Conservation (phyloP, 176 grass and related monocot genomes). For the Eleusine coracana region DNA sequence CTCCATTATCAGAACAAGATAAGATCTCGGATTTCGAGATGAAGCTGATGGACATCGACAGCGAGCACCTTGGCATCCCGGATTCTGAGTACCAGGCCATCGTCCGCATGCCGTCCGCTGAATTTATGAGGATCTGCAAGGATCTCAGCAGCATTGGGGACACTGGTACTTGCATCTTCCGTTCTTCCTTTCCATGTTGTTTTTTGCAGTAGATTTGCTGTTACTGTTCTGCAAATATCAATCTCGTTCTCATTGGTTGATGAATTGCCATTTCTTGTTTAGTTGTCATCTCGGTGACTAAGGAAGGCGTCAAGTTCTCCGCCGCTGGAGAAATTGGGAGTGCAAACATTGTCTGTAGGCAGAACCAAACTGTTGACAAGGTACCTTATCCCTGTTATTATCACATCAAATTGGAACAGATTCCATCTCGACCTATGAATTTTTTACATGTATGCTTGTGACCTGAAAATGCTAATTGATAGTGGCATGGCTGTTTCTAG, state of each 20-base stretch:
- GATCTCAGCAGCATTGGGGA: constrained; percentile 93
- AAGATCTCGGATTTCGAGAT: constrained; percentile 95
- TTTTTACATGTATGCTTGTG: neutral
- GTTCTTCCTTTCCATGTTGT: too few relatives aligned
- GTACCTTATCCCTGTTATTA: constrained; percentile 16
- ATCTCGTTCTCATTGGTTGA: neutral
- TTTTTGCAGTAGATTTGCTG: neutral
- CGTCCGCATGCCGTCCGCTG: constrained; percentile 77
- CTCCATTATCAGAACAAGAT: constrained; percentile 69
- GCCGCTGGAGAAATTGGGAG: constrained; percentile 93
- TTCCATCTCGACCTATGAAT: too few relatives aligned
- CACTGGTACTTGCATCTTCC: constrained; percentile 47
- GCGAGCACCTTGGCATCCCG: constrained; percentile 85
- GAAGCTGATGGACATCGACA: constrained; percentile 98
- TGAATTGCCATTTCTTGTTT: neutral
- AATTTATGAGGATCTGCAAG: constrained; percentile 90
- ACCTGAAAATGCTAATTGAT: neutral
- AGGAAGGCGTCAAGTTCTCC: constrained; percentile 97
- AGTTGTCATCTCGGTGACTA: constrained; percentile 96
- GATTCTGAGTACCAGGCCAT: constrained; percentile 95
- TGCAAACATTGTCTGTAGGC: constrained; percentile 92
- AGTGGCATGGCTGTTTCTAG: neutral
- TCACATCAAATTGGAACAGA: neutral
- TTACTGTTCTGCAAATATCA: neutral
- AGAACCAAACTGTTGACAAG: constrained; percentile 95